These are phyloP conservation scores for Termitomyces sp. DNA, from an alignment of 768 basidiomycete genomes.

Conservation along the genomic window DNA sequence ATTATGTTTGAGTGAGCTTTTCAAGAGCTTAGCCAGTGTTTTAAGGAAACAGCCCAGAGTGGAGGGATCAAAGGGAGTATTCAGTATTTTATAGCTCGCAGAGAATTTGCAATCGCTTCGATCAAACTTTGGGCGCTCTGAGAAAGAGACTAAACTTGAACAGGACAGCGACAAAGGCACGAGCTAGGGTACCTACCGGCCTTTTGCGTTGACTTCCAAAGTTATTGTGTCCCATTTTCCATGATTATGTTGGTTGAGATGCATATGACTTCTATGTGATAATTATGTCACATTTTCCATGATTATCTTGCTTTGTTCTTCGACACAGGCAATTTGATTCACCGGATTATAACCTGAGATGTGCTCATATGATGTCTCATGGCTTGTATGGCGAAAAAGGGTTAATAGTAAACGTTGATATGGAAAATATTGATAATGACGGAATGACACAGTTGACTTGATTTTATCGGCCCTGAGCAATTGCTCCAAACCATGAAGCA, in stretches of 20 bases:
- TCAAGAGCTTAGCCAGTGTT: background rate
- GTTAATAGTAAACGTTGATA: background rate
- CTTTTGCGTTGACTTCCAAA: background rate
- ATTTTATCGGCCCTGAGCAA: background rate
- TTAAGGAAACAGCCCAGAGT: background rate
- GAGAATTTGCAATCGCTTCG: background rate
- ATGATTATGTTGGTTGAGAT: background rate
- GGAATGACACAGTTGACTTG: background rate
- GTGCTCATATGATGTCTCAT: background rate
- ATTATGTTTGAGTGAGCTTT: background rate
- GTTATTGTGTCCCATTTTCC: background rate
- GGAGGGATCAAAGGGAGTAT: background rate
- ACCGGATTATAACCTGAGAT: background rate
- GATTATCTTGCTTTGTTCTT: background rate
- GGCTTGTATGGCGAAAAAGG: background rate
- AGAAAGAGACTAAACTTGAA: too few relatives aligned
- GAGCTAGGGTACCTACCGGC: background rate
- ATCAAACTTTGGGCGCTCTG: background rate
- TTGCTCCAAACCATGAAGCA: background rate
- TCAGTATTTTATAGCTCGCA: background rate
- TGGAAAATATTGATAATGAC: background rate
- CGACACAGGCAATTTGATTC: background rate
- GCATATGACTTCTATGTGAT: too few relatives aligned
- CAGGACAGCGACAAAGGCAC: background rate
- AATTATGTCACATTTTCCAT: background rate